phyloP scores from a whole-genome alignment of 441 rosid species.

The Euphorbia schlechtendalii region DNA sequence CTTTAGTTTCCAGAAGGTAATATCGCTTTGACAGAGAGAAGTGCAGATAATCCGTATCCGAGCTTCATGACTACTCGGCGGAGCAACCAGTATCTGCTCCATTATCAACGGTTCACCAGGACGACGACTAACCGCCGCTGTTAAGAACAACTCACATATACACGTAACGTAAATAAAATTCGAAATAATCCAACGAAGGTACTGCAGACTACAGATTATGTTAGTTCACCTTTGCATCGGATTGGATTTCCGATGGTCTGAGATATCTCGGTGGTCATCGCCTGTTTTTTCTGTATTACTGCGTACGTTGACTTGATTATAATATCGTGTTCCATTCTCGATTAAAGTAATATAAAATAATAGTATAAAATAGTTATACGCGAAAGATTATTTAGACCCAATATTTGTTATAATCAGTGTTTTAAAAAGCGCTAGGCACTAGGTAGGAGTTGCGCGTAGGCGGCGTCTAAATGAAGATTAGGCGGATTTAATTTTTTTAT shows the following conservation, averaged over 20 bases:
- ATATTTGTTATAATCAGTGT: too few relatives aligned
- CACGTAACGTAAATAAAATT: too few relatives aligned
- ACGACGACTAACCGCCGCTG: conserved; percentile 61
- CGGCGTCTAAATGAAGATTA: too few relatives aligned
- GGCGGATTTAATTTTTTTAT: too few relatives aligned
- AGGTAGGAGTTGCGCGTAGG: too few relatives aligned
- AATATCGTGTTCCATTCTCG: too few relatives aligned
- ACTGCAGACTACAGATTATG: too few relatives aligned
- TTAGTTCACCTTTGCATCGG: conserved; percentile 2
- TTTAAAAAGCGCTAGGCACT: too few relatives aligned
- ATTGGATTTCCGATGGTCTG: neutral
- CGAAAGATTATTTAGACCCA: too few relatives aligned
- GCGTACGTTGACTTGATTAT: neutral
- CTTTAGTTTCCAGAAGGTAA: conserved; percentile 69
- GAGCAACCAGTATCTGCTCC: conserved; percentile 70
- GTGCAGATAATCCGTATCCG: conserved; percentile 71
- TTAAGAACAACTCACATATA: neutral
- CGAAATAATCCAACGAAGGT: too few relatives aligned
- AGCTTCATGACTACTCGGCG: conserved; percentile 59
- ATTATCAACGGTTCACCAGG: conserved; percentile 66
- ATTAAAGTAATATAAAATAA: too few relatives aligned
- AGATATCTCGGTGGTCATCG: neutral
- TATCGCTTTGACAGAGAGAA: conserved; percentile 66
- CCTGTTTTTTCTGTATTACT: neutral
- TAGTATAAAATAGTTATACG: too few relatives aligned